These are phyloP conservation scores for Penicillium robsamsonii DNA, from an alignment of 495 filamentous ascomycete species.

Conservation along the genomic window DNA sequence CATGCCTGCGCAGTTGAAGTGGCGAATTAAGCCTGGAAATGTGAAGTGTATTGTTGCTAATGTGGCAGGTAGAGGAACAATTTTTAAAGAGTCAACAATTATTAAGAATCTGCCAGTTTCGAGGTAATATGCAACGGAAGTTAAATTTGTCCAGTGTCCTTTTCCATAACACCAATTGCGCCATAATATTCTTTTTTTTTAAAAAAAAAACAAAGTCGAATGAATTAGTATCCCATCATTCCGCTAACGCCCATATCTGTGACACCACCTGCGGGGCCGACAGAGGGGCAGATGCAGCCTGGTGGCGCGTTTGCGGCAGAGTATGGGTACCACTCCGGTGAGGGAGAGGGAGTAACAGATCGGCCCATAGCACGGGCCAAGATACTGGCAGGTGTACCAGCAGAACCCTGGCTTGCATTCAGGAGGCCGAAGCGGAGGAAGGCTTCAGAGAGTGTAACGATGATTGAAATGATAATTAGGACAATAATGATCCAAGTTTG, in stretches of 20 bases:
- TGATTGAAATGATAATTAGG: conserved; percentile 84
- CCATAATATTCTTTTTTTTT: not conserved
- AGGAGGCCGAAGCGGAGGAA: conserved; percentile 82
- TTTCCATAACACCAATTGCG: conserved; percentile 3
- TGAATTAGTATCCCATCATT: conserved; percentile 9
- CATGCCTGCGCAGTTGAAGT: no score
- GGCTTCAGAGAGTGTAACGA: conserved; percentile 88
- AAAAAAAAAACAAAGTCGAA: not conserved
- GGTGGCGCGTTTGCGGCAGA: conserved; percentile 17
- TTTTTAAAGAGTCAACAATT: not conserved
- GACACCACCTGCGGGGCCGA: conserved; percentile 11
- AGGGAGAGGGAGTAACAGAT: conserved; percentile 14
- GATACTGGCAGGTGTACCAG: conserved; percentile 16
- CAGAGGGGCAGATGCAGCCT: conserved; percentile 29
- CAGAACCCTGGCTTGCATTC: conserved; percentile 33
- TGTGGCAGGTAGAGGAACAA: not conserved
- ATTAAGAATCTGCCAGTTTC: not conserved
- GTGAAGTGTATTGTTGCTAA: not conserved
- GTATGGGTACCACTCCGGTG: conserved; percentile 17
- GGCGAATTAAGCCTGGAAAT: not conserved
- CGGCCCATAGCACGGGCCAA: conserved; percentile 27
- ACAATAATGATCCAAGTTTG: conserved; percentile 99
- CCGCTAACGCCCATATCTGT: conserved; percentile 14
- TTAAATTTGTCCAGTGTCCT: not conserved
- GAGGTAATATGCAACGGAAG: conserved; percentile 2